Conservation (phyloP, 352 stramenopile genomes). For the Globisporangium nodosum region DNA sequence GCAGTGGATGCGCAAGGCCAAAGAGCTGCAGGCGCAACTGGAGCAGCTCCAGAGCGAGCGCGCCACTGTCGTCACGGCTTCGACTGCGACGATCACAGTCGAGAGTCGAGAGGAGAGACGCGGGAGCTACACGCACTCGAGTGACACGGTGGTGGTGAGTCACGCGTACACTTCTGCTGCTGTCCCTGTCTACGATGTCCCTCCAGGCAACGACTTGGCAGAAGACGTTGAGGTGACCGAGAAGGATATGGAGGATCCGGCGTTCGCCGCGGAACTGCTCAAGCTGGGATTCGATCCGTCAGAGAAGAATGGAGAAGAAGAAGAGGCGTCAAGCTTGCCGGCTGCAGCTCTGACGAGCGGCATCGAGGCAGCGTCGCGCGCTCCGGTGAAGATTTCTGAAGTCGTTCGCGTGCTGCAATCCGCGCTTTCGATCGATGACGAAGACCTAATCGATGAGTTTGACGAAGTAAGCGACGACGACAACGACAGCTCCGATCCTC, state of each 20-base stretch:
- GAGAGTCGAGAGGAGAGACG: background rate
- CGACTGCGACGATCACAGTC: background rate
- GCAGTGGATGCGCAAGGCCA: conserved; percentile 49
- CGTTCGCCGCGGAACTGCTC: conserved; percentile 36
- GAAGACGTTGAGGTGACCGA: conserved; percentile 46
- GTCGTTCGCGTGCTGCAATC: background rate
- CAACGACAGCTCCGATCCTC: background rate
- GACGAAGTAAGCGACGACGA: conserved; percentile 39
- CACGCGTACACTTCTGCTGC: conserved; percentile 15
- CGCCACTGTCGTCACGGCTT: background rate
- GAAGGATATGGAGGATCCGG: conserved; percentile 53
- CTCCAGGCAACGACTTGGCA: conserved; percentile 16
- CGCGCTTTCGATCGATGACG: conserved; percentile 36
- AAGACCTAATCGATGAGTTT: conserved; percentile 67
- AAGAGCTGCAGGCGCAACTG: conserved; percentile 43
- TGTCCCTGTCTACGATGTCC: background rate
- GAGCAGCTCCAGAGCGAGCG: conserved; percentile 1
- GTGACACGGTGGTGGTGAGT: conserved; percentile 1
- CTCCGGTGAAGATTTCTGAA: background rate
- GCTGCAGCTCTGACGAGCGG: background rate
- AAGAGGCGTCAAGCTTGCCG: background rate
- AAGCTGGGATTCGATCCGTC: conserved; percentile 27
- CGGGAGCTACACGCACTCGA: background rate
- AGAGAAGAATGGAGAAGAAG: conserved; percentile 1
- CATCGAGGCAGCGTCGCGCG: background rate